Base-by-base conservation (phyloP, 2,329 filamentous ascomycete genomes). In the Epichloe gansuensis region DNA sequence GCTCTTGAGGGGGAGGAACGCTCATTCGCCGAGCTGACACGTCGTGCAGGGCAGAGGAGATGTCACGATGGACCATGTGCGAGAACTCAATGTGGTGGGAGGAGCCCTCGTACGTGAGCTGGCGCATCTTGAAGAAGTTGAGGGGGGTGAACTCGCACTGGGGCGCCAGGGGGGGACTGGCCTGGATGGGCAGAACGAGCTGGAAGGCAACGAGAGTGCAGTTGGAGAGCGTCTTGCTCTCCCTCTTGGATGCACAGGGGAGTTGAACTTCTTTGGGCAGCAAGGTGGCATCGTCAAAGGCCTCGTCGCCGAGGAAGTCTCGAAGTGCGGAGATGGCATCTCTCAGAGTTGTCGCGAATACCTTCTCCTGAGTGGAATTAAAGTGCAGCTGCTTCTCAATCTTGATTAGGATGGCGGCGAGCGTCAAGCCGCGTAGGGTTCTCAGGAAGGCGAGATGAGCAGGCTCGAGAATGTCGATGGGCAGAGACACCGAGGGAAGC, bases 51-150 rank as follows among this genome's bases (percentile, higher is more conserved):
- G 51, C 72, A 67, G 34, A 75, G 59, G 13, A 77, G 62, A 21
- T 72, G 74, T 86, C 82, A 54, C 77, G 74, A 59, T 82, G 77
- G 2, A 84, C 72, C 35, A 74, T 74, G 52, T 78, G 74, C 1
- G 76, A 73, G 58, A 87, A 87, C 2, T 73, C 74, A 4, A 78
- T 72, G 44, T 81, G 74, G 56, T 80, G 76, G 0, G 54, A 44
- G 3, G 57, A 58, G n/a, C 54, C 55, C 36, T 74, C 70, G 58
- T 81, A 76, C 0, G 79, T 74, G 55, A 83, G 75, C 63, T 87
- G 84, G 53, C 82, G 81, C 7, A 77, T 71, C 57, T 78, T 81
- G 69, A 87, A 86, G 57, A 87, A 80, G 44, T 68, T 75, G 34
- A 86, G 67, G 0, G 0, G 84, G 81, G 77, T 71, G 56, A 84